These are phyloP conservation scores for Hypoxylon rubiginosum DNA, from an alignment of 2,329 filamentous ascomycete genomes.

Conservation along the genomic window DNA sequence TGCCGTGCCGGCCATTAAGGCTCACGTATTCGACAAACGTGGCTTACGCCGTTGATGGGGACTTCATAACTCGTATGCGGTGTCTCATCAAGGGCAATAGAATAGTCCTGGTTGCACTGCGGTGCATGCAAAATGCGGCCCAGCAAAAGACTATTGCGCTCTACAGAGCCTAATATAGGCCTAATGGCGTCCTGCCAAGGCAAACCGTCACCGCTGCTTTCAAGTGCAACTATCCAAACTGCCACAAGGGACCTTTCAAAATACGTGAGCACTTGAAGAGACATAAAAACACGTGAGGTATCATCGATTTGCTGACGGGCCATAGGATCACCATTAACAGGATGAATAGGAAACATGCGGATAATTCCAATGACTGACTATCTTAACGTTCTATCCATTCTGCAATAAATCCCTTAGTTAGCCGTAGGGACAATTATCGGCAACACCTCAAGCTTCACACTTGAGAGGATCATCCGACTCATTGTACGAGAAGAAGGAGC, in stretches of 20 bases:
- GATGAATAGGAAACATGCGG: constrained; percentile 42
- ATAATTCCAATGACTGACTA: constrained; percentile 15
- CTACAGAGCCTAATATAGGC: too few relatives aligned
- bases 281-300: constrained; percentile 61
- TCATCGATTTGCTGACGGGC: constrained; percentile 4
- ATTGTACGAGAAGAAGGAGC: too few relatives aligned
- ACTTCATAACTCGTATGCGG: not conserved
- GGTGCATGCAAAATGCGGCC: too few relatives aligned
- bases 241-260: constrained; percentile 58
- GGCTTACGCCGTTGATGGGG: not conserved
- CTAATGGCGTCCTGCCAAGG: constrained; percentile 7
- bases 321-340: constrained; percentile 43
- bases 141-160: constrained; percentile 11
- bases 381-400: constrained; percentile 30
- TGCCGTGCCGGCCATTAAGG: not conserved
- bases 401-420: constrained; percentile 48
- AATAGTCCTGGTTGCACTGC: too few relatives aligned
- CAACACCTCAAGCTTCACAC: constrained; percentile 54
- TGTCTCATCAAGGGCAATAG: too few relatives aligned
- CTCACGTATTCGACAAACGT: not conserved
- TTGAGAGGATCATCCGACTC: constrained; percentile 44
- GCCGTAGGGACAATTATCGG: constrained; percentile 55
- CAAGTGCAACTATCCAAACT: constrained; percentile 61
- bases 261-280: constrained; percentile 68
- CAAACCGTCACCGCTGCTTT: constrained; percentile 43